A percentile compares a stretch with the other conserved stretches of the same genome.
phyloP scores from a whole-genome alignment of 441 rosid species.

The Arabidopsis lyrata region DNA sequence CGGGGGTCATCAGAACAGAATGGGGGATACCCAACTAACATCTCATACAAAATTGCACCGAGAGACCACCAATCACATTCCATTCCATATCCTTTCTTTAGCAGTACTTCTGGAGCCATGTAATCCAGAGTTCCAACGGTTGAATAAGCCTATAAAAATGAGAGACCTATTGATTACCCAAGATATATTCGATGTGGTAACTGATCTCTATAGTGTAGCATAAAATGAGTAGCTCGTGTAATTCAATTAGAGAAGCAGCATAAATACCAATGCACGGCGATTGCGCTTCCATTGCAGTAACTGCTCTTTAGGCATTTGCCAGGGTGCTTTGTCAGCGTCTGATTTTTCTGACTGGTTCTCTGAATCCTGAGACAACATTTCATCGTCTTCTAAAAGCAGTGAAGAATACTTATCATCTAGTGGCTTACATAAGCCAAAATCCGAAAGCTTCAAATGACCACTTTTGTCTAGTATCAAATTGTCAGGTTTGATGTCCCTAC shows the following conservation, averaged over 20 bases:
- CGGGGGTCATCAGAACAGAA: conserved; percentile 96
- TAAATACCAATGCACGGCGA: conserved; percentile 87
- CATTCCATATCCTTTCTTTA: conserved; percentile 94
- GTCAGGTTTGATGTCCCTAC: conserved; percentile 94
- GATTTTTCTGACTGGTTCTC: conserved; percentile 54
- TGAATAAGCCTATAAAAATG: conserved; percentile 76
- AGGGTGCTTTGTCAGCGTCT: conserved; percentile 62
- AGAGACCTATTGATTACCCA: conserved; percentile 25
- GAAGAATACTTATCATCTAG: conserved; percentile 86
- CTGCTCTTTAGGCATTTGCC: conserved; percentile 89
- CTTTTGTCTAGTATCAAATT: conserved; percentile 88
- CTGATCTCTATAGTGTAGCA: conserved; percentile 5
- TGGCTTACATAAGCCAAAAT: conserved; percentile 97
- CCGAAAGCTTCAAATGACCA: conserved; percentile 98
- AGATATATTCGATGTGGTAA: not conserved
- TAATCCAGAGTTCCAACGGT: conserved; percentile 98
- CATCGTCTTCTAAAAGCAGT: conserved; percentile 74
- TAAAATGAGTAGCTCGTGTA: conserved; percentile 25
- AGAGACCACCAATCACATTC: conserved; percentile 99
- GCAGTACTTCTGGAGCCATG: conserved; percentile 94
- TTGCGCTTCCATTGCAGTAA: conserved; percentile 90
- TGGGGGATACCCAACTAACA: conserved; percentile 93
- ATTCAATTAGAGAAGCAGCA: conserved; percentile 30
- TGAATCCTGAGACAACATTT: conserved; percentile 60
- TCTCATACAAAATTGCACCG: conserved; percentile 94